A percentile compares a stretch with the other conserved stretches of the same genome.
phyloP scores from a whole-genome alignment of 2,329 filamentous ascomycete species.

The Blastomyces percursus region DNA sequence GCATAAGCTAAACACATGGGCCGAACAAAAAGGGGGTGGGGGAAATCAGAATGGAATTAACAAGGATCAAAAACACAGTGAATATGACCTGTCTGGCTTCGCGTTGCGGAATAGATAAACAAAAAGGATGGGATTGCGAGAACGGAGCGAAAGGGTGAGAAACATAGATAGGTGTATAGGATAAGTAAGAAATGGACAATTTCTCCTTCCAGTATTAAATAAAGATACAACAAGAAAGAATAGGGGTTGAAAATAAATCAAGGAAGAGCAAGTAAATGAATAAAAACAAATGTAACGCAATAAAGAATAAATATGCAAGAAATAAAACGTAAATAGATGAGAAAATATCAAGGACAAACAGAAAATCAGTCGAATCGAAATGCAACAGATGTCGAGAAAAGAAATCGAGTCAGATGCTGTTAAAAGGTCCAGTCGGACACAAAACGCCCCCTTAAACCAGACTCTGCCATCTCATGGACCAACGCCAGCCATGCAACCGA shows the following conservation, averaged over 20 bases:
- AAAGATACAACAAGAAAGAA: neutral
- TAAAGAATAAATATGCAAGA: neutral
- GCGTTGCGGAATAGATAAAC: neutral
- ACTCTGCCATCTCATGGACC: conserved; percentile 3
- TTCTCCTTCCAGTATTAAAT: conserved; percentile 2
- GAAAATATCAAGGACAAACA: neutral
- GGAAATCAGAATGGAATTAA: neutral
- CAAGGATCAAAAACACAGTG: neutral
- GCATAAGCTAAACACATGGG: neutral
- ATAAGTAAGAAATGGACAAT: neutral
- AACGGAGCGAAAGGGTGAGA: neutral
- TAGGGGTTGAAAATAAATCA: neutral
- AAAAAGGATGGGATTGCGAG: neutral
- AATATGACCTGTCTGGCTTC: neutral
- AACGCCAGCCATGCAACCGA: conserved; percentile 7
- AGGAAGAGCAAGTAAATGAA: neutral
- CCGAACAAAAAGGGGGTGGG: neutral
- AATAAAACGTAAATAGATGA: neutral
- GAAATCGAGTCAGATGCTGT: neutral
- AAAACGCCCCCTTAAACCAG: neutral
- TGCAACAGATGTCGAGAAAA: neutral
- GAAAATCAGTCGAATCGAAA: neutral
- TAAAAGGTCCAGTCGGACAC: neutral
- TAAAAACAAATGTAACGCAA: neutral
- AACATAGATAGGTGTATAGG: neutral